Percentiles rank a stretch among this genome's conserved stretches.
These are phyloP conservation scores for Serendipita indica DNA, from an alignment of 768 basidiomycete species.

Conservation along the genomic window DNA sequence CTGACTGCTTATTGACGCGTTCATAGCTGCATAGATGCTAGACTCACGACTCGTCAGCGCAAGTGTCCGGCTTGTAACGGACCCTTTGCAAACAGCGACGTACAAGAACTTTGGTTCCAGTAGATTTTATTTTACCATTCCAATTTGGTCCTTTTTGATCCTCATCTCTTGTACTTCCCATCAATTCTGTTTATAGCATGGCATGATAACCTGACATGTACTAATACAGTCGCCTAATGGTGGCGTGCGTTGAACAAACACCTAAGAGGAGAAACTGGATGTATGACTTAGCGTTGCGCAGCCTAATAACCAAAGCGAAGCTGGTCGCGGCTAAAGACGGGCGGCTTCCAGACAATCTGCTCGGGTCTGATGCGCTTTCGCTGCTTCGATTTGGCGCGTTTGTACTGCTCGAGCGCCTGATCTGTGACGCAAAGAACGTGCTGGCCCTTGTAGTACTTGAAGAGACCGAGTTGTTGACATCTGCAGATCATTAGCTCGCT, in stretches of 20 bases:
- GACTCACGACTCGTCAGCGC: slow-evolving; percentile 76
- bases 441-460: slow-evolving; percentile 91
- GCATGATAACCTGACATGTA: neutral
- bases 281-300: neutral
- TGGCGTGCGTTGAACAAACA: neutral
- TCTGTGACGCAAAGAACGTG: slow-evolving; percentile 89
- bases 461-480: slow-evolving; percentile 84
- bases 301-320: slow-evolving; percentile 49
- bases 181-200: neutral
- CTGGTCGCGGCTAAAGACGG: slow-evolving; percentile 80
- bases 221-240: neutral
- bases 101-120: slow-evolving; percentile 51
- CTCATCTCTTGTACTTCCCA: neutral
- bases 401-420: slow-evolving; percentile 78
- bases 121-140: slow-evolving; percentile 11
- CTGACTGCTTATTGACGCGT: slow-evolving; percentile 14
- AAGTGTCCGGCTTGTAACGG: slow-evolving; percentile 86
- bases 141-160: neutral
- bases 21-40: slow-evolving; percentile 59
- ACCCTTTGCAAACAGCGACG: slow-evolving; percentile 70
- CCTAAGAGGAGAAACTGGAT: neutral
- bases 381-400: slow-evolving; percentile 66
- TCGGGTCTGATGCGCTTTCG: slow-evolving; percentile 66
- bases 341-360: slow-evolving; percentile 85
- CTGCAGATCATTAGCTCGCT: slow-evolving; percentile 29